Evolutionary conservation across 2,329 filamentous ascomycete species (phyloP).

Genomic region (Phialophora chinensis): DNA sequence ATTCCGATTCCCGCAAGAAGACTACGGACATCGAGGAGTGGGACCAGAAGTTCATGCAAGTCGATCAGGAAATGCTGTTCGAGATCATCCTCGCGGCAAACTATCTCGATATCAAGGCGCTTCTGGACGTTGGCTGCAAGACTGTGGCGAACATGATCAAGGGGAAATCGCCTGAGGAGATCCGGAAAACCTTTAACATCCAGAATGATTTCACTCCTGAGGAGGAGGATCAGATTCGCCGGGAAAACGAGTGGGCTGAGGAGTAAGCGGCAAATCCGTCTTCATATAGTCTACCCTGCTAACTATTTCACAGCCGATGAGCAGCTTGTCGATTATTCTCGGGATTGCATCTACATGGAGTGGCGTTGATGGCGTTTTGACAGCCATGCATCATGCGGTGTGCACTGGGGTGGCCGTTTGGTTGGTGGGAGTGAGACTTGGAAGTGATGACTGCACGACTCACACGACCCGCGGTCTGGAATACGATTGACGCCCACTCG

Average conservation of each 20-base stretch:
- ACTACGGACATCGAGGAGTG: slow-evolving; percentile 99
- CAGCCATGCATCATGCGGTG: background rate
- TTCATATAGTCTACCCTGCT: background rate
- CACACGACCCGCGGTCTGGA: background rate
- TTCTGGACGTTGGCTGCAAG: slow-evolving; percentile 98
- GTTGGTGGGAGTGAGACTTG: background rate
- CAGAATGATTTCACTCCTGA: slow-evolving; percentile 99
- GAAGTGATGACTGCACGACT: background rate
- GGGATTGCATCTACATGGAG: background rate
- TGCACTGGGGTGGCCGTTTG: background rate
- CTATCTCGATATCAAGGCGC: slow-evolving; percentile 98
- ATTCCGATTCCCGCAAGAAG: slow-evolving; percentile 94
- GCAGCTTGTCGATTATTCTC: slow-evolving; percentile 28
- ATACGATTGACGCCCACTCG: background rate
- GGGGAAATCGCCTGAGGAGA: slow-evolving; percentile 99
- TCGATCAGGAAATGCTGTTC: slow-evolving; percentile 99
- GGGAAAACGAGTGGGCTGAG: slow-evolving; percentile 91
- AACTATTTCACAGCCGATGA: slow-evolving; percentile 33
- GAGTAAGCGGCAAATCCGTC: slow-evolving; percentile 57
- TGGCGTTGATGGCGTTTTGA: slow-evolving; percentile 11
- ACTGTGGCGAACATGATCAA: slow-evolving; percentile 99
- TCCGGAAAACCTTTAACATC: slow-evolving; percentile 99
- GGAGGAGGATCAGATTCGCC: slow-evolving; percentile 96
- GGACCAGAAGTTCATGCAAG: slow-evolving; percentile 99
- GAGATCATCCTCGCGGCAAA: slow-evolving; percentile 98